phyloP scores from a whole-genome alignment of 2,329 filamentous ascomycete genomes.

The Aspergillus sp. region DNA sequence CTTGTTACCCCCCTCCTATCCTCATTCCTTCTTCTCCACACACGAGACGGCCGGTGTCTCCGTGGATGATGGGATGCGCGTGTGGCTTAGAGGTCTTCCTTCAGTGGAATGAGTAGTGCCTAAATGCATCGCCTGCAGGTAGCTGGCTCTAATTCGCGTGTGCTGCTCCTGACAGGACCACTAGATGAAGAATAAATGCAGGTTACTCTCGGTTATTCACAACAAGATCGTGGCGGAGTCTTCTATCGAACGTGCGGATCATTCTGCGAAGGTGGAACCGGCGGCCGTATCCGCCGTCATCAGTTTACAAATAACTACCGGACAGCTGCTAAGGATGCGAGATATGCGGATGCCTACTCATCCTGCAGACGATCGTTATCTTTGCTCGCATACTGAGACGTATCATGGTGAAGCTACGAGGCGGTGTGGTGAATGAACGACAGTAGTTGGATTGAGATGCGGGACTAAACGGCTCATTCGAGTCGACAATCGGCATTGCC shows the following conservation, averaged over 20 bases:
- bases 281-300: neutral
- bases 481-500: constrained; percentile 7
- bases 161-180: no score
- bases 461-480: constrained; percentile 5
- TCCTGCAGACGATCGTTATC: neutral
- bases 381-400: neutral
- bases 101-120: neutral
- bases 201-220: no score
- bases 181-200: no score
- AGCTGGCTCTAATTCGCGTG: no score
- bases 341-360: constrained; percentile 5
- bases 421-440: constrained; percentile 8
- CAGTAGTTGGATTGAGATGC: constrained; percentile 15
- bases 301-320: neutral
- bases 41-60: neutral
- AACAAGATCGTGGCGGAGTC: neutral
- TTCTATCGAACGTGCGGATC: neutral
- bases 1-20: neutral
- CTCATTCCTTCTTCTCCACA: neutral
- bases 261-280: neutral
- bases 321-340: constrained; percentile 3
- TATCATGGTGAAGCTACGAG: neutral
- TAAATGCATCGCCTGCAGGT: neutral
- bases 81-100: neutral
- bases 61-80: neutral